These are phyloP conservation scores for Colletotrichum sp. DNA, from an alignment of 2,329 filamentous ascomycete species.

Conservation along the genomic window DNA sequence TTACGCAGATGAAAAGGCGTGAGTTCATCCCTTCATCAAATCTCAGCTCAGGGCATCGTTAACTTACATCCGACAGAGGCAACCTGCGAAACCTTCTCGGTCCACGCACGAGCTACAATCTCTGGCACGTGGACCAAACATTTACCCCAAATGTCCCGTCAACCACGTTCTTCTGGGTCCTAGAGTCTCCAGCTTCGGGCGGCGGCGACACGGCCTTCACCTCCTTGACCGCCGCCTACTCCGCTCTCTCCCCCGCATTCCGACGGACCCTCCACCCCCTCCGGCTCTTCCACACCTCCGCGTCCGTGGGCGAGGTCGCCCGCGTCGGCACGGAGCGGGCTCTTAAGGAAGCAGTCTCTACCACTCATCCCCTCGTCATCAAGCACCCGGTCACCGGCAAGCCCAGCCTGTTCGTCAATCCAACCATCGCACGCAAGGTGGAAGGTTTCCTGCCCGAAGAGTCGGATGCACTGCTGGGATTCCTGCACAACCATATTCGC, in stretches of 20 bases:
- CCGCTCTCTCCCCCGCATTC: conserved; percentile 32
- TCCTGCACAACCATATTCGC: conserved; percentile 32
- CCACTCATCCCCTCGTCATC: conserved; percentile 32
- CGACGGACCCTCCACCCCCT: conserved; percentile 6
- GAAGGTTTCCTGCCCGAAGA: conserved; percentile 34
- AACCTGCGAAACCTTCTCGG: conserved; percentile 33
- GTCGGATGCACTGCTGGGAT: conserved; percentile 29
- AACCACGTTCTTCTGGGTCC: conserved; percentile 38
- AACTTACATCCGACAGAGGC: conserved; percentile 16
- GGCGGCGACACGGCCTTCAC: conserved; percentile 36
- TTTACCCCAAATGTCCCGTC: conserved; percentile 35
- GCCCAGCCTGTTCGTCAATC: conserved; percentile 32
- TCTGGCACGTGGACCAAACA: conserved; percentile 38
- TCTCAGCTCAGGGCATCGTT: background rate
- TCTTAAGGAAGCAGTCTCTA: conserved; percentile 30
- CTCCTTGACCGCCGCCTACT: conserved; percentile 32
- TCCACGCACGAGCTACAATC: conserved; percentile 29
- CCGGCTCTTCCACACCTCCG: conserved; percentile 25
- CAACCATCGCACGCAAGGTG: conserved; percentile 31
- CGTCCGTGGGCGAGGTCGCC: conserved; percentile 32
- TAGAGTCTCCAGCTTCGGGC: conserved; percentile 27
- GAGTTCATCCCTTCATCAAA: background rate
- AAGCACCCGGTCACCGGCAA: conserved; percentile 32
- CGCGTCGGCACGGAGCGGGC: conserved; percentile 32
- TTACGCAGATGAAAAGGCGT: conserved; percentile 35